Evolutionary conservation across 2,329 filamentous ascomycete genomes (phyloP).

Genomic region (Exophiala sp.): DNA sequence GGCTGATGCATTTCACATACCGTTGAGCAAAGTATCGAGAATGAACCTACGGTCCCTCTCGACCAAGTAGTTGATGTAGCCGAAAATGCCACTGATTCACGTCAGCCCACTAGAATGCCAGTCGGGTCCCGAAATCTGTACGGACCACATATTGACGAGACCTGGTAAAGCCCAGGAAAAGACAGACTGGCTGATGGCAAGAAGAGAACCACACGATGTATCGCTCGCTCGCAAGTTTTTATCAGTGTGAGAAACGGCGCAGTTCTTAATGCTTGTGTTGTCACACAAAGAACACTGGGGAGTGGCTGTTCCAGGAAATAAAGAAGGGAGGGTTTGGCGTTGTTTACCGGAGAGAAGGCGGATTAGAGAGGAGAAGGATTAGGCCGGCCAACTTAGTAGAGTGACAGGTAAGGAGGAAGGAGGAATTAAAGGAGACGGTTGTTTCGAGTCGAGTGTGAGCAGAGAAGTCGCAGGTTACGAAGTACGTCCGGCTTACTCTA

Average conservation of each 20-base stretch:
- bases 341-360: not conserved
- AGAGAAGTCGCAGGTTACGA: no score
- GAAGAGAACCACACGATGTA: no score
- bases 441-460: no score
- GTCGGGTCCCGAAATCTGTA: not conserved
- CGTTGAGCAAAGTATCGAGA: constrained; percentile 91
- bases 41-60: constrained; percentile 98
- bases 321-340: constrained; percentile 10
- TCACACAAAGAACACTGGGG: constrained; percentile 10
- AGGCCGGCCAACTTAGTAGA: not conserved
- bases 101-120: constrained; percentile 1
- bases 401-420: not conserved
- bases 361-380: not conserved
- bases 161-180: not conserved
- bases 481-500: not conserved
- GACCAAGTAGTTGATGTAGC: constrained; percentile 98
- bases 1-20: constrained; percentile 48
- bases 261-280: no score
- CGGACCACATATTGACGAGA: constrained; percentile 22
- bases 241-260: no score
- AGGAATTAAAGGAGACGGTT: not conserved
- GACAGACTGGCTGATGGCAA: not conserved
- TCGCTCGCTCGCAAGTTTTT: no score
- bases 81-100: constrained; percentile 76
- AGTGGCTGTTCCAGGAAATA: constrained; percentile 7